Evolutionary conservation across 106 monocot species (phyloP), one percentile per base, ranked within the genome.

Genomic region (Cymbidium sinense): DNA sequence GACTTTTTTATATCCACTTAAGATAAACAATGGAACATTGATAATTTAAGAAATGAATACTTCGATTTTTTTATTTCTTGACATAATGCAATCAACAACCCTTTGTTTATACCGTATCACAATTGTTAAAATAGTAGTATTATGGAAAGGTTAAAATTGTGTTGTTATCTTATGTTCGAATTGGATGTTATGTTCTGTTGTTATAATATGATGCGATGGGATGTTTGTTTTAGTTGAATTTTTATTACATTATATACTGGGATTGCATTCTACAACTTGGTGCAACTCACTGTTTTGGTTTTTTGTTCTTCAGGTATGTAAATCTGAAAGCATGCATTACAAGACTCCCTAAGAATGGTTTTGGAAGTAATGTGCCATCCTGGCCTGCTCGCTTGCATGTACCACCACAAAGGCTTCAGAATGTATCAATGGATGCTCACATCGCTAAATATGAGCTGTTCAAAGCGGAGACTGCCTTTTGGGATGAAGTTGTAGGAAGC

Each of bases 371-470:
- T 78, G 31, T 86, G 73, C 83, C 78, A 65, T 34, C 79, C 82
- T 96, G 93, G 96, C 91, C 96, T 77, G 83, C 75, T 83, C 91
- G 96, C 37, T 78, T 96, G 75, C 52, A 89, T 74, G 64, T 85
- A 29, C 89, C 96, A 34, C 96, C 96, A 34, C 70, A 81, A 25
- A 91, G 96, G 82, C 87, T 96, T 43, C 78, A 86, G 75, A 79
- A 79, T 77, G 88, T 93, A 29, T 79, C 85, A 28, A 96, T 96
- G 93, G 96, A 96, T 87, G 89, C 96, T 20, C 84, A 80, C 67
- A 82, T 89, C 34, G 84, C 93, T 43, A 91, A 88, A 88, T 85
- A 86, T 35, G 89, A 96, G 70, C 79, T 93, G 17, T 96, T 93
- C 54, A 88, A 70, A 75, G 96, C 93, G 39, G 96, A 96, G 72